A percentile compares a stretch with the other conserved stretches of the same genome.
These are phyloP conservation scores for Aspergillus sp. DNA, from an alignment of 2,329 filamentous ascomycete genomes.

Conservation along the genomic window DNA sequence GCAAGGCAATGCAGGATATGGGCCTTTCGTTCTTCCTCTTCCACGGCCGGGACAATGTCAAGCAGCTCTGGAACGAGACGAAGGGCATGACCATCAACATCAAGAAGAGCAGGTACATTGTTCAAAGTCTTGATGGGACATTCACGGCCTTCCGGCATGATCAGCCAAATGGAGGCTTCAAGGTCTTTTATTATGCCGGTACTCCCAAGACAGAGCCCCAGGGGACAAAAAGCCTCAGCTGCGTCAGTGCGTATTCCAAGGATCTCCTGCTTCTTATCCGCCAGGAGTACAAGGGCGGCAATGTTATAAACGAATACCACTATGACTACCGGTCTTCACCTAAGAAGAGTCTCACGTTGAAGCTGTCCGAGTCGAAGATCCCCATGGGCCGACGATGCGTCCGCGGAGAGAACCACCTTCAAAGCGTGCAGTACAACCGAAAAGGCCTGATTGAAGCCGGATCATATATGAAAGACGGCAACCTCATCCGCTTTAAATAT, in stretches of 20 bases:
- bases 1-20: conserved; percentile 45
- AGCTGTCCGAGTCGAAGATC: conserved; percentile 33
- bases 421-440: conserved; percentile 53
- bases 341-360: conserved; percentile 27
- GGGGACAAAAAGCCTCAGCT: conserved; percentile 41
- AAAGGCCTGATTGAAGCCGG: conserved; percentile 55
- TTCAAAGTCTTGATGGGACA: conserved; percentile 49
- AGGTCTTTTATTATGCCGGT: conserved; percentile 40
- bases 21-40: conserved; percentile 50
- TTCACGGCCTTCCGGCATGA: conserved; percentile 52
- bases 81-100: conserved; percentile 51
- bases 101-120: conserved; percentile 48
- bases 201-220: conserved; percentile 48
- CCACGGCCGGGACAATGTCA: conserved; percentile 49
- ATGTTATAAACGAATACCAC: conserved; percentile 47
- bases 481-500: conserved; percentile 55
- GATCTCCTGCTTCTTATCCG: conserved; percentile 47
- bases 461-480: conserved; percentile 54
- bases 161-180: conserved; percentile 39
- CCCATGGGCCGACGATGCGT: conserved; percentile 50
- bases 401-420: conserved; percentile 44
- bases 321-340: conserved; percentile 45
- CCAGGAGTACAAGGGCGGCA: conserved; percentile 47
- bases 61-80: conserved; percentile 49
- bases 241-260: conserved; percentile 50